Evolutionary conservation across 768 basidiomycete genomes (phyloP).

Genomic region (Rhizopogon salebrosus): DNA sequence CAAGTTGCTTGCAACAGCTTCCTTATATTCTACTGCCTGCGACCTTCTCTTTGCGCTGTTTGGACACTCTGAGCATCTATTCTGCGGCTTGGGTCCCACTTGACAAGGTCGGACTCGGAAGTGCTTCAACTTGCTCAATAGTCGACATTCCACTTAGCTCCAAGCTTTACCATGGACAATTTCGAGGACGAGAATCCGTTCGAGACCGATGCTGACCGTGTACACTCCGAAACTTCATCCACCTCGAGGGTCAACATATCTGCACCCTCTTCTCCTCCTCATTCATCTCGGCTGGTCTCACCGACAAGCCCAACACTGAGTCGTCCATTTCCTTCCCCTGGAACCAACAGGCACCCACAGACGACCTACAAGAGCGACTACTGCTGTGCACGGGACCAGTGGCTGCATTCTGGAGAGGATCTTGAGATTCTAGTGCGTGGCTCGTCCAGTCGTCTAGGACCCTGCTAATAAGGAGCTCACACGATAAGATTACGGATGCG

Average conservation of each 20-base stretch:
- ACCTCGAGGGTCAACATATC: constrained; percentile 33
- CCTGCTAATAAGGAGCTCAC: constrained; percentile 7
- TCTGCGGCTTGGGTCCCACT: background rate
- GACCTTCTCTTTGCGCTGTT: background rate
- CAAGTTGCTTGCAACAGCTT: background rate
- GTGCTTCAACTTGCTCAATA: background rate
- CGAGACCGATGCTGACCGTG: constrained; percentile 36
- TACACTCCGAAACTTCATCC: constrained; percentile 32
- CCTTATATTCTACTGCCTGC: background rate
- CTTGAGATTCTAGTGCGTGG: constrained; percentile 68
- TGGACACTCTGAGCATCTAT: background rate
- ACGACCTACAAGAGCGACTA: constrained; percentile 68
- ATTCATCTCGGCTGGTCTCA: constrained; percentile 40
- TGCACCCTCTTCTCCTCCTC: constrained; percentile 53
- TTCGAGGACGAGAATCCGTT: constrained; percentile 70
- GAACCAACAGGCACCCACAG: constrained; percentile 47
- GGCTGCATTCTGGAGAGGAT: constrained; percentile 79
- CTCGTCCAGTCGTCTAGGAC: background rate
- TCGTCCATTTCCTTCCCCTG: constrained; percentile 47
- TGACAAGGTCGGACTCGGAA: background rate
- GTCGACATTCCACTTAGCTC: background rate
- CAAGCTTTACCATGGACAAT: constrained; percentile 20
- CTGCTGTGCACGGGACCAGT: constrained; percentile 71
- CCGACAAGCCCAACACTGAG: constrained; percentile 39
- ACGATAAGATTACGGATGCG: constrained; percentile 82